Conservation (phyloP, 2,329 filamentous ascomycete species). For the Cadophora sp. region DNA sequence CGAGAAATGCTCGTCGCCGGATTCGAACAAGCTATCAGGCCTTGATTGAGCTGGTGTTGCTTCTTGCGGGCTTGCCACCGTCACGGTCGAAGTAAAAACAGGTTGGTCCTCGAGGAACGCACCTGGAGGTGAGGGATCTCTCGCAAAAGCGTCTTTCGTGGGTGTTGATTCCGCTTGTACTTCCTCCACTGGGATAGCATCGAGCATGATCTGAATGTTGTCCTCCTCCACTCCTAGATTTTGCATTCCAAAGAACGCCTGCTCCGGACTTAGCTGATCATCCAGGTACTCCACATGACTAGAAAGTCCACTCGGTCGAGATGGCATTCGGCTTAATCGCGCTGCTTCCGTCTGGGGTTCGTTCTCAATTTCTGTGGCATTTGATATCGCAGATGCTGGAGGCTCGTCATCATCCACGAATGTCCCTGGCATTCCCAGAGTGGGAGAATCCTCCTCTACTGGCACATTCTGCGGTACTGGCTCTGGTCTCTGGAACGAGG, state of each 20-base stretch:
- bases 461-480: constrained; percentile 13
- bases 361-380: constrained; percentile 73
- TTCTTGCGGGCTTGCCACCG: constrained; percentile 30
- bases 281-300: constrained; percentile 30
- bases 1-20: constrained; percentile 21
- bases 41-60: constrained; percentile 18
- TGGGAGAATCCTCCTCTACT: constrained; percentile 62
- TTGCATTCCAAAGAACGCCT: constrained; percentile 37
- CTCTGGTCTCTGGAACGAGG: constrained; percentile 34
- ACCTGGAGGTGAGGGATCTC: constrained; percentile 30
- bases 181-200: constrained; percentile 34
- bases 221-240: constrained; percentile 30
- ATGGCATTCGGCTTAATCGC: constrained; percentile 32
- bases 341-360: constrained; percentile 68
- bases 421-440: constrained; percentile 69
- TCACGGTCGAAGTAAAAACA: constrained; percentile 31
- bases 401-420: constrained; percentile 58
- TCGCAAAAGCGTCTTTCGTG: constrained; percentile 24
- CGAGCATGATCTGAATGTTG: constrained; percentile 41
- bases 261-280: constrained; percentile 35
- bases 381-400: constrained; percentile 65
- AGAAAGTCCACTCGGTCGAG: constrained; percentile 34
- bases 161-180: constrained; percentile 28
- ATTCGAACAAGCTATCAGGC: constrained; percentile 22
- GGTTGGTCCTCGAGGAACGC: constrained; percentile 30